These are phyloP conservation scores for Sporothrix phasma DNA, from an alignment of 2,329 filamentous ascomycete genomes.

Conservation along the genomic window DNA sequence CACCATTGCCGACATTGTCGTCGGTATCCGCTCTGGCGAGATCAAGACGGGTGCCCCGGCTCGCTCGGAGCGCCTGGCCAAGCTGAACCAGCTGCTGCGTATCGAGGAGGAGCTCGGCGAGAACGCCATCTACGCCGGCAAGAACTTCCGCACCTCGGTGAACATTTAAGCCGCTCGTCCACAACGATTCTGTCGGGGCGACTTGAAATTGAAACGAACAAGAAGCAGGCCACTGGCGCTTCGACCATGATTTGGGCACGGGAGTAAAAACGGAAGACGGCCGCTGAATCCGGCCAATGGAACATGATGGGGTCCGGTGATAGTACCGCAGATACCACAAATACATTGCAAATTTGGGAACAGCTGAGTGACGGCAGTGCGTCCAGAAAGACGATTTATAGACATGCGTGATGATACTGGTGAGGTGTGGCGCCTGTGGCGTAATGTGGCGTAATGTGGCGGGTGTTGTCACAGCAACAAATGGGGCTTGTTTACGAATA, in stretches of 20 bases:
- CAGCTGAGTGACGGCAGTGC: background rate
- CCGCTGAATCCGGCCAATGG: slow-evolving; percentile 6
- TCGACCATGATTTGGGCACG: background rate
- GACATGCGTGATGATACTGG: background rate
- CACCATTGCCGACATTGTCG: slow-evolving; percentile 95
- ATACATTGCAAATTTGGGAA: slow-evolving; percentile 11
- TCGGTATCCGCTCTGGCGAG: slow-evolving; percentile 91
- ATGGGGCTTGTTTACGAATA: slow-evolving; percentile 17
- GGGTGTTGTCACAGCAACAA: slow-evolving; percentile 19
- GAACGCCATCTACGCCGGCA: slow-evolving; percentile 83
- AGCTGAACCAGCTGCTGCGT: slow-evolving; percentile 99
- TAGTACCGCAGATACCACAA: slow-evolving; percentile 13
- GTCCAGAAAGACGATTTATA: background rate
- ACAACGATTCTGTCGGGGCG: background rate
- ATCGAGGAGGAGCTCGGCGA: slow-evolving; percentile 98
- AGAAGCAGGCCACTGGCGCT: background rate
- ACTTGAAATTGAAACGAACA: background rate
- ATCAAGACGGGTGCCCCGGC: slow-evolving; percentile 98
- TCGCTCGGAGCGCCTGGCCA: slow-evolving; percentile 95
- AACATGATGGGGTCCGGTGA: slow-evolving; percentile 9
- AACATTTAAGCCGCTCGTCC: slow-evolving; percentile 56
- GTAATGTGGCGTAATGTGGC: background rate
- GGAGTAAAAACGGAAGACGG: background rate
- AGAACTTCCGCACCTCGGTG: slow-evolving; percentile 83
- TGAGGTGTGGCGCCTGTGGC: background rate